Conservation (phyloP, 805 yeast species). For the Candida methanosorbosa region DNA sequence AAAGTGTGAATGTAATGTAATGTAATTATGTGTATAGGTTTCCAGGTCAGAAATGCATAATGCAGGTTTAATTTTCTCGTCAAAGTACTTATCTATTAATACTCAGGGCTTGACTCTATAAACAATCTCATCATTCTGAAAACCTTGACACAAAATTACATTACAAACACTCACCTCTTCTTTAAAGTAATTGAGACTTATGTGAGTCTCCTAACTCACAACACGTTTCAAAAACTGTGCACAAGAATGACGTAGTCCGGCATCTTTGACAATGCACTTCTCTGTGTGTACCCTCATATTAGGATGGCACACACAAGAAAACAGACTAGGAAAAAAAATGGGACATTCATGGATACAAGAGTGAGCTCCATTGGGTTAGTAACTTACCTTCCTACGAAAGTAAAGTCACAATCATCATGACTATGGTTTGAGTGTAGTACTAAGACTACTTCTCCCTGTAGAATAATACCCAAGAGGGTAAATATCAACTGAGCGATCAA, state of each 20-base stretch:
- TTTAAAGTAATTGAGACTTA: too few species aligned
- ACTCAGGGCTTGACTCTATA: conserved; percentile 91
- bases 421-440: conserved; percentile 56
- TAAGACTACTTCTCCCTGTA: too few species aligned
- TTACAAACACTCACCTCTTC: too few species aligned
- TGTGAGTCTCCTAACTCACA: too few species aligned
- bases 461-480: conserved; percentile 25
- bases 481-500: too few species aligned
- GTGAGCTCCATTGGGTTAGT: conserved; percentile 80
- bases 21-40: too few species aligned
- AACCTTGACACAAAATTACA: too few species aligned
- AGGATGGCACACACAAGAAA: conserved; percentile 20
- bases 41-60: too few species aligned
- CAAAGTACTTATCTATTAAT: conserved; percentile 32
- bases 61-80: conserved; percentile 35
- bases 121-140: conserved; percentile 60
- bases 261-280: conserved; percentile 58
- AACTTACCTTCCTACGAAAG: conserved; percentile 12
- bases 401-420: conserved; percentile 50
- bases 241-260: conserved; percentile 38
- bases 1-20: too few species aligned
- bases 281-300: conserved; percentile 6
- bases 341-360: conserved; percentile 58
- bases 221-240: too few species aligned
- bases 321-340: conserved; percentile 14